A percentile compares a stretch with the other conserved stretches of the same genome.
Conservation (phyloP, 345 rosid species). For the Boechera divaricarpa region DNA sequence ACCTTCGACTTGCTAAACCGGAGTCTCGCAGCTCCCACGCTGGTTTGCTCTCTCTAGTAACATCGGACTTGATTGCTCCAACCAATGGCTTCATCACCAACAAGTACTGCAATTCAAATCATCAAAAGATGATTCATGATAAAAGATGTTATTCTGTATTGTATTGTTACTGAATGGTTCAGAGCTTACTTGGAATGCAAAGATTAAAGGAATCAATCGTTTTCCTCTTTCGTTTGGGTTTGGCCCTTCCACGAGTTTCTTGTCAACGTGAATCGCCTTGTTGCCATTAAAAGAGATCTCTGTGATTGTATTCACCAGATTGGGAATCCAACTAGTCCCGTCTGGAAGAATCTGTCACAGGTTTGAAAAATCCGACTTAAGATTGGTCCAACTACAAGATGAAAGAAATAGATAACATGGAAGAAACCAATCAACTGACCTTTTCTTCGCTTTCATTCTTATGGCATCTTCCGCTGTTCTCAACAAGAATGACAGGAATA, state of each 20-base stretch:
- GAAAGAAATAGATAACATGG: neutral
- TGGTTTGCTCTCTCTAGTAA: slow-evolving; percentile 49
- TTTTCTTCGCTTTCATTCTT: slow-evolving; percentile 66
- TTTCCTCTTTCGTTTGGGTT: slow-evolving; percentile 62
- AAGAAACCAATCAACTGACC: slow-evolving; percentile 45
- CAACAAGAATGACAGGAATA: slow-evolving; percentile 58
- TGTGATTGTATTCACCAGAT: slow-evolving; percentile 49
- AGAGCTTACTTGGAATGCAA: slow-evolving; percentile 56
- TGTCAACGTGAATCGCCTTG: slow-evolving; percentile 54
- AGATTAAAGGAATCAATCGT: slow-evolving; percentile 54
- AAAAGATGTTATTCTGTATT: neutral
- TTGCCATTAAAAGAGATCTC: slow-evolving; percentile 54
- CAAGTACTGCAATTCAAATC: slow-evolving; percentile 48
- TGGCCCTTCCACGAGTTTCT: slow-evolving; percentile 62
- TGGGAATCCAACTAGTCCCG: slow-evolving; percentile 63
- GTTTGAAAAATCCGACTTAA: slow-evolving; percentile 9
- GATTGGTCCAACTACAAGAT: neutral
- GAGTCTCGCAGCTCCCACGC: slow-evolving; percentile 50
- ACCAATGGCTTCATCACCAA: slow-evolving; percentile 52
- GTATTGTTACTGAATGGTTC: neutral
- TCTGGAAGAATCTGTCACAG: slow-evolving; percentile 57
- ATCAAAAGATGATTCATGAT: slow-evolving; percentile 7
- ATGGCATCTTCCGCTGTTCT: slow-evolving; percentile 68
- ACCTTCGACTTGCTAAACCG: slow-evolving; percentile 38
- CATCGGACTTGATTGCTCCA: slow-evolving; percentile 54